phyloP scores from a whole-genome alignment of 2,329 filamentous ascomycete genomes.

The Fusarium buxicola region DNA sequence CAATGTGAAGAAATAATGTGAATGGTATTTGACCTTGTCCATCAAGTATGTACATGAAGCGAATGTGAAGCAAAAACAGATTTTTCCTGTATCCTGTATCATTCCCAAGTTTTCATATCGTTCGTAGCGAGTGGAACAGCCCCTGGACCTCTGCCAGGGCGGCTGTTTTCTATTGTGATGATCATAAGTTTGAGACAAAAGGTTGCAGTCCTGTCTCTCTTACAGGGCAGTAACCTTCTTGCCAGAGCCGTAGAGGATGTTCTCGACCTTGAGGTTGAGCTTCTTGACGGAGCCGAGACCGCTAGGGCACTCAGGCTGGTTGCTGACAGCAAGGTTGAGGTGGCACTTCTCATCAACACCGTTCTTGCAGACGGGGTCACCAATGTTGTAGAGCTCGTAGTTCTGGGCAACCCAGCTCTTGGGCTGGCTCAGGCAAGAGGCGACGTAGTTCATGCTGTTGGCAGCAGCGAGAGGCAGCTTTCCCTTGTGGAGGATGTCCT shows the following conservation, averaged over 20 bases:
- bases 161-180: constrained; percentile 41
- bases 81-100: constrained; percentile 39
- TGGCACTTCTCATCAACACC: constrained; percentile 64
- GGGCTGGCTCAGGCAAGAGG: constrained; percentile 58
- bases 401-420: constrained; percentile 65
- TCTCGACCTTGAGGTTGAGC: constrained; percentile 57
- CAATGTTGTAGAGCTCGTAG: constrained; percentile 65
- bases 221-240: constrained; percentile 46
- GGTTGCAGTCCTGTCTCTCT: constrained; percentile 2
- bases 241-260: constrained; percentile 65
- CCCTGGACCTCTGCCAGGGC: constrained; percentile 33
- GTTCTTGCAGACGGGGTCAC: constrained; percentile 61
- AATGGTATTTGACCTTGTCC: constrained; percentile 25
- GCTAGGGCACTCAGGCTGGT: constrained; percentile 64
- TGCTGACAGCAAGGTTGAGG: constrained; percentile 59
- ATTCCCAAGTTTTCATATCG: constrained; percentile 38
- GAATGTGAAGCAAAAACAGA: constrained; percentile 29
- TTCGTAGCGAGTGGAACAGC: constrained; percentile 38
- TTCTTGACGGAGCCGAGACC: constrained; percentile 52
- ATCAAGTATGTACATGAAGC: constrained; percentile 41
- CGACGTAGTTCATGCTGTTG: constrained; percentile 68
- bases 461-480: constrained; percentile 66
- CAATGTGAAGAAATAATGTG: not conserved
- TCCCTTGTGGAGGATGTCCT: constrained; percentile 59
- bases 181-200: constrained; percentile 33